Percentiles rank a stretch among this genome's conserved stretches.
Evolutionary conservation across 2,329 filamentous ascomycete genomes (phyloP).

Genomic region (Cladosporium sp.): DNA sequence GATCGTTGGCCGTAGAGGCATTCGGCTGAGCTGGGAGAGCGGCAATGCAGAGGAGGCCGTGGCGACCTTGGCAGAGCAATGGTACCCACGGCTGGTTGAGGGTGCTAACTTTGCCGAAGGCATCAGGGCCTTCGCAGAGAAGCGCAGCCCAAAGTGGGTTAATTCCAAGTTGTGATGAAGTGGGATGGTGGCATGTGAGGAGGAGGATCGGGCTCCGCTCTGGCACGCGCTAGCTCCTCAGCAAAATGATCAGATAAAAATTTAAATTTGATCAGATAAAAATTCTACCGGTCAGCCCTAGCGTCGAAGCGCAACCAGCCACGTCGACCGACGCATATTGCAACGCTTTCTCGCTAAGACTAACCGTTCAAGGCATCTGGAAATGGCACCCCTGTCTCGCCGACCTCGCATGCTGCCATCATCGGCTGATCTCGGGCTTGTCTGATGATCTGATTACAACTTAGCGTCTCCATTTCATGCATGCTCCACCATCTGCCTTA

Average conservation of each 20-base stretch:
- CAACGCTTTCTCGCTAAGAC: neutral
- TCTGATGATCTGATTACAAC: conserved; percentile 11
- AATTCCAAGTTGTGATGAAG: conserved; percentile 41
- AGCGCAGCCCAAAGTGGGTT: conserved; percentile 47
- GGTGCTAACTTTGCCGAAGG: conserved; percentile 50
- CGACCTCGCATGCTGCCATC: conserved; percentile 3
- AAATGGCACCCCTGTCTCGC: neutral
- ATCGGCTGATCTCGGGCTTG: conserved; percentile 9
- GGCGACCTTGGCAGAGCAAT: conserved; percentile 39
- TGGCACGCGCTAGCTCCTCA: neutral
- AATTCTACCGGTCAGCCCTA: conserved; percentile 1
- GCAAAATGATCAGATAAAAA: conserved; percentile 9
- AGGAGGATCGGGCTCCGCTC: neutral
- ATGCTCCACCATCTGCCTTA: conserved; percentile 3
- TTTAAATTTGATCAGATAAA: neutral
- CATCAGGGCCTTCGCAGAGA: conserved; percentile 49
- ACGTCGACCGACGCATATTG: neutral
- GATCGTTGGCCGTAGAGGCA: conserved; percentile 38
- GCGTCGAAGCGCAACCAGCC: neutral
- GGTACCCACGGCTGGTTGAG: conserved; percentile 39
- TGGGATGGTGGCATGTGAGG: conserved; percentile 1
- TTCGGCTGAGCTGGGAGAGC: conserved; percentile 39
- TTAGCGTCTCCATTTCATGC: conserved; percentile 3
- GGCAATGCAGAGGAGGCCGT: conserved; percentile 38
- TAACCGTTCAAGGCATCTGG: neutral